phyloP scores from a whole-genome alignment of 129 eudicot species.

The Erigeron canadensis region DNA sequence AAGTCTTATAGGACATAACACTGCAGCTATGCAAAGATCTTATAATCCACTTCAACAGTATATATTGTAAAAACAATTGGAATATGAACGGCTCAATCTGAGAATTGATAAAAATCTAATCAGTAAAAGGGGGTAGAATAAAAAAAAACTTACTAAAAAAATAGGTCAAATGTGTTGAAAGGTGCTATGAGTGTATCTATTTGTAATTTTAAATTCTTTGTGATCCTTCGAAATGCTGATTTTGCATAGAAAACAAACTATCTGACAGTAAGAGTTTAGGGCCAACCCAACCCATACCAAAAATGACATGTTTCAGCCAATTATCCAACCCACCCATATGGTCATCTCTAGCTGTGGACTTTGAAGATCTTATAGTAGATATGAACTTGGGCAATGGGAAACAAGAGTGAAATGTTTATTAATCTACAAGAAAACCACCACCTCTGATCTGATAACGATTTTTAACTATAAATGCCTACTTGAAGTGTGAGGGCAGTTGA shows the following conservation, averaged over 20 bases:
- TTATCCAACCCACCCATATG: background rate
- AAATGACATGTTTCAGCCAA: background rate
- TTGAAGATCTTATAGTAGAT: background rate
- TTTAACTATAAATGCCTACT: background rate
- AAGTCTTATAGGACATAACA: background rate
- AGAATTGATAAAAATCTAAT: too few relatives aligned
- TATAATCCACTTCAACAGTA: background rate
- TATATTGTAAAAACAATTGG: too few relatives aligned
- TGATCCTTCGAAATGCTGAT: too few relatives aligned
- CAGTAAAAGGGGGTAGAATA: too few relatives aligned
- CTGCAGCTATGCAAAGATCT: background rate
- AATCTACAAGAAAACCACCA: background rate
- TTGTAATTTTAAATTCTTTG: too few relatives aligned
- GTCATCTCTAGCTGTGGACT: background rate
- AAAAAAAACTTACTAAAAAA: too few relatives aligned
- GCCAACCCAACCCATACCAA: background rate
- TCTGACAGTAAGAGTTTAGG: too few relatives aligned
- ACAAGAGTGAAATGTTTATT: background rate
- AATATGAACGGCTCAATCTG: too few relatives aligned
- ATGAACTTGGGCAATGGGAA: background rate
- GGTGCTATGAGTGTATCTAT: too few relatives aligned
- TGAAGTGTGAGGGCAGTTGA: background rate
- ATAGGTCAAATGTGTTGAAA: too few relatives aligned
- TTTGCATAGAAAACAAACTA: too few relatives aligned
- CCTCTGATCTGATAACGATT: background rate